A percentile compares a stretch with the other conserved stretches of the same genome.
phyloP scores from a whole-genome alignment of 192 early-diverging fungal species.

The Entomortierella lignicola region DNA sequence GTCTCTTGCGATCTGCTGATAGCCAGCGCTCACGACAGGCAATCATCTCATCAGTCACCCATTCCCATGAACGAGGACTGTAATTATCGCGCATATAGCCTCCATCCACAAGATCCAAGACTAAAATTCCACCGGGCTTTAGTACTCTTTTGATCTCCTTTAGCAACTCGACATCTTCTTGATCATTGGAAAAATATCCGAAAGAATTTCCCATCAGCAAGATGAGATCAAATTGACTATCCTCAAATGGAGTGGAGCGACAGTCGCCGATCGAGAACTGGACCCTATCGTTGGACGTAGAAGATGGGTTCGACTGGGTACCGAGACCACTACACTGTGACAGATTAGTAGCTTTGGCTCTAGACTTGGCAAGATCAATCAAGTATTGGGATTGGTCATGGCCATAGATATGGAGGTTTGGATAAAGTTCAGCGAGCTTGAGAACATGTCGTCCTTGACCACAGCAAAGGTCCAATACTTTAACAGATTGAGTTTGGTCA shows the following conservation, averaged over 20 bases:
- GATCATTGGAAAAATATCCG: conserved; percentile 71
- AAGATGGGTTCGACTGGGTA: conserved; percentile 3
- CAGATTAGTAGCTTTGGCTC: conserved; percentile 29
- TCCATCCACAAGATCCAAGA: conserved; percentile 70
- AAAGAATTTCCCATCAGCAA: conserved; percentile 75
- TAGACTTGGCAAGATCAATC: conserved; percentile 62
- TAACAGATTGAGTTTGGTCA: neutral
- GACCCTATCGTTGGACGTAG: conserved; percentile 1
- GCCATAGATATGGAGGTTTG: conserved; percentile 62
- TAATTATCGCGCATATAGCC: conserved; percentile 66
- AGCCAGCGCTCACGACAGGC: conserved; percentile 73
- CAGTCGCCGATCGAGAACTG: conserved; percentile 73
- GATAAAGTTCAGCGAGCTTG: conserved; percentile 64
- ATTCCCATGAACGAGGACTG: conserved; percentile 70
- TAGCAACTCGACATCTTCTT: conserved; percentile 51
- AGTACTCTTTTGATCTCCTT: conserved; percentile 62
- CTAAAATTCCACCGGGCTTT: conserved; percentile 42
- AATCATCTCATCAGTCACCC: conserved; percentile 72
- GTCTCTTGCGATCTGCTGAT: conserved; percentile 60
- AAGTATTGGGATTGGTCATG: conserved; percentile 58
- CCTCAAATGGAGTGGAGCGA: conserved; percentile 63
- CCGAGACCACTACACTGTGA: neutral
- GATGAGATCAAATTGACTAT: conserved; percentile 64
- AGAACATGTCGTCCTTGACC: conserved; percentile 74
- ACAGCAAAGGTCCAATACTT: conserved; percentile 73